Base-by-base conservation (phyloP, 768 basidiomycete genomes). In the Glaciozyma martinii region DNA sequence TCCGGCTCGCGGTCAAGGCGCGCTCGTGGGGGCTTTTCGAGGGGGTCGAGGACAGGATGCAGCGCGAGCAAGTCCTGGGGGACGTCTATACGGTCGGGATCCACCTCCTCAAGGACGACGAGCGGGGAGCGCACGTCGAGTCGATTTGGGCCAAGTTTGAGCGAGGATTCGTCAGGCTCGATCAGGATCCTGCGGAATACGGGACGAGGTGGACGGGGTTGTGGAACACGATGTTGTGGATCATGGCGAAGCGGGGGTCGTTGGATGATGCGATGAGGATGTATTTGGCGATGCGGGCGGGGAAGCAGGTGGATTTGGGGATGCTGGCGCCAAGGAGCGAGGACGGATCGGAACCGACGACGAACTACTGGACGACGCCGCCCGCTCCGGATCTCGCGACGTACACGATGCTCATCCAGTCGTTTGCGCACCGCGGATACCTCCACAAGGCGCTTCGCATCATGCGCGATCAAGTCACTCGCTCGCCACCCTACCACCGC, bases 371-470 rank as follows among this genome's bases (percentile, higher is more conserved):
- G 76, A 3, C 62, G 52, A 0, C 67, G 9, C 76, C 76, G 2
- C 62, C 56, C 0, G 68, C 86, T 44, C 87, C 89, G 12, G 82
- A 89, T 74, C 77, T 79, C 25, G 76, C 84, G 62, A 90, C 87
- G 19, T 92, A 85, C 75, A 83, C 82, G 21, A 76, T 78, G 32
- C 78, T 89, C 75, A 80, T 90, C 59, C 89, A 91, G 73, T 75
- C 80, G 8, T 80, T 86, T 75, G 81, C 88, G 3, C 86, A 87
- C 73, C 81, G 83, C 61, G 89, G 90, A 23, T 78, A 88, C 68
- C 80, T 92, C 58, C 73, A 74, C 32, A 75, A 77, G 10, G 80
- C 82, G 3, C 77, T 91, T 47, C 73, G 77, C 19, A 78, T 90
- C 66, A 85, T 90, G 85, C 73, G 87, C 29, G 77, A 80, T 15